Evolutionary conservation across 148 eudicot genomes (phyloP).

Genomic region (Cornus controversa): DNA sequence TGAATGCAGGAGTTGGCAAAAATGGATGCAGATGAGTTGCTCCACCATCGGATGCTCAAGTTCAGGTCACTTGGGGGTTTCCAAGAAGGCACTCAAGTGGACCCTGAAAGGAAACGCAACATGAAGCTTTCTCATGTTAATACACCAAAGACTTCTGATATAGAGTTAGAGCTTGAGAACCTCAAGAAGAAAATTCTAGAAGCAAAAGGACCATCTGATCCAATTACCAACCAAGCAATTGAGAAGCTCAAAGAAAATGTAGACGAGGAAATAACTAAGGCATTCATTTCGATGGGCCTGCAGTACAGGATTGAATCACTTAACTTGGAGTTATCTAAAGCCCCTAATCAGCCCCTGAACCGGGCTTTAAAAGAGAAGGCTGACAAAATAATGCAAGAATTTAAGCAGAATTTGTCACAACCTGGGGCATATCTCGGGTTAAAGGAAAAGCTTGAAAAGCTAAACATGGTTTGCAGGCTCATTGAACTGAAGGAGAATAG

Average conservation of each 20-base stretch:
- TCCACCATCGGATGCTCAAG: slow-evolving; percentile 26
- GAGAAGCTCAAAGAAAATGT: slow-evolving; percentile 23
- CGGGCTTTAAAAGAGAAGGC: slow-evolving; percentile 22
- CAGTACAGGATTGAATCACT: slow-evolving; percentile 13
- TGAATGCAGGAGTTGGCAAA: slow-evolving; percentile 14
- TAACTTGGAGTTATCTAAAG: slow-evolving; percentile 15
- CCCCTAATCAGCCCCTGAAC: slow-evolving; percentile 22
- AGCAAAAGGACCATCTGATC: slow-evolving; percentile 23
- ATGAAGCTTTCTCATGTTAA: slow-evolving; percentile 26
- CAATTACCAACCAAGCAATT: slow-evolving; percentile 11
- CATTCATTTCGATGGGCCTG: slow-evolving; percentile 27
- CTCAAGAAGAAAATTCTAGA: slow-evolving; percentile 22
- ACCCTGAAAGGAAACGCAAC: slow-evolving; percentile 24
- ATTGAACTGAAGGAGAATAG: slow-evolving; percentile 18
- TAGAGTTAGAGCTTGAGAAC: slow-evolving; percentile 17
- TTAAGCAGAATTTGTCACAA: slow-evolving; percentile 17
- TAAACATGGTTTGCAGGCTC: slow-evolving; percentile 19
- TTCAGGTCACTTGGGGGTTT: slow-evolving; percentile 19
- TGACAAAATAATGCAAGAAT: slow-evolving; percentile 23
- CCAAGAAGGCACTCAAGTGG: slow-evolving; percentile 10
- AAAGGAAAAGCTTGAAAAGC: slow-evolving; percentile 23
- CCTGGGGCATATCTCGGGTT: slow-evolving; percentile 28
- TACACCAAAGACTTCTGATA: slow-evolving; percentile 3
- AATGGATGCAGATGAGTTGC: slow-evolving; percentile 22
- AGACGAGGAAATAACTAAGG: slow-evolving; percentile 23